These are phyloP conservation scores for Ceratobasidium papillatum DNA, from an alignment of 1,284 basidiomycete genomes.

Conservation along the genomic window DNA sequence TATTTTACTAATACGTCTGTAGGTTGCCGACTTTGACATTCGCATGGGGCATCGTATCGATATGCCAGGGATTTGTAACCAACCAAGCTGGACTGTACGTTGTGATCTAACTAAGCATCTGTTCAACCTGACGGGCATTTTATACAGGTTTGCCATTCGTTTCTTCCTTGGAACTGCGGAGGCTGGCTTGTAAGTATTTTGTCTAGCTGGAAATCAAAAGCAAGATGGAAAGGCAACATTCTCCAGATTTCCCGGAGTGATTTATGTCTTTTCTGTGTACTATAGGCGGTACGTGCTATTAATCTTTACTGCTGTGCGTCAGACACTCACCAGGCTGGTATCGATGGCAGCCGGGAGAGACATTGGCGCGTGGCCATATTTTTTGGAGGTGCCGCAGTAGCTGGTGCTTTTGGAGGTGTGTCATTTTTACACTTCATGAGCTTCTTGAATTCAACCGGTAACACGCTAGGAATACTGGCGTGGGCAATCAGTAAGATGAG, in stretches of 20 bases:
- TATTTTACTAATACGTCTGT: neutral
- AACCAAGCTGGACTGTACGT: slow-evolving; percentile 66
- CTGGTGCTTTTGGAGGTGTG: slow-evolving; percentile 66
- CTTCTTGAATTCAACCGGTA: slow-evolving; percentile 15
- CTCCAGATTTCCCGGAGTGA: slow-evolving; percentile 63
- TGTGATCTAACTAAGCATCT: slow-evolving; percentile 59
- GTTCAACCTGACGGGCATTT: neutral
- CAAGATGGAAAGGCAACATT: neutral
- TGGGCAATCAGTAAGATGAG: slow-evolving; percentile 67
- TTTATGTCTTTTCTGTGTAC: slow-evolving; percentile 69
- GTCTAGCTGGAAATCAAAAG: no score
- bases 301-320: neutral
- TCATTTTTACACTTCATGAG: neutral
- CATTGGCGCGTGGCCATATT: slow-evolving; percentile 69
- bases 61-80: slow-evolving; percentile 66
- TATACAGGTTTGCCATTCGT: slow-evolving; percentile 22
- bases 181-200: slow-evolving; percentile 56
- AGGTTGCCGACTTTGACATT: slow-evolving; percentile 66
- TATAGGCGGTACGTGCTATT: slow-evolving; percentile 58
- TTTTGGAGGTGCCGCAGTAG: slow-evolving; percentile 64
- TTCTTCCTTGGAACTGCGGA: slow-evolving; percentile 61
- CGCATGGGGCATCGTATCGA: slow-evolving; percentile 67
- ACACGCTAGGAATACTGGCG: slow-evolving; percentile 56
- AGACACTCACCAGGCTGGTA: neutral
- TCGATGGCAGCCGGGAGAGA: slow-evolving; percentile 59